Percentiles rank a stretch among this genome's conserved stretches.
Conservation (phyloP, 768 basidiomycete genomes). For the Neoboletus subvelutipes region DNA sequence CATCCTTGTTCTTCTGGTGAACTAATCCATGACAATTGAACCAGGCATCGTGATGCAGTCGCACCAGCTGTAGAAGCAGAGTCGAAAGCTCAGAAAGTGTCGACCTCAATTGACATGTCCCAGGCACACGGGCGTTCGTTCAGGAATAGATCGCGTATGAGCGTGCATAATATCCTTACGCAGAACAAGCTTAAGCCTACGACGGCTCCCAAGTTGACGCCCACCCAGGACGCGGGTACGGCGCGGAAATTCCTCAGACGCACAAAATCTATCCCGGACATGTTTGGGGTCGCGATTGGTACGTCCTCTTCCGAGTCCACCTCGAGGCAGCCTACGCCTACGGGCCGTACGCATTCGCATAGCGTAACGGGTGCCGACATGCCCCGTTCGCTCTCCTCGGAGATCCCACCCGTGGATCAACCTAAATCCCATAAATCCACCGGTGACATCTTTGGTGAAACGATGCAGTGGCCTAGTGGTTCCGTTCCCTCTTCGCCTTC, state of each 20-base stretch:
- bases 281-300: slow-evolving; percentile 30
- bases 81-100: slow-evolving; percentile 33
- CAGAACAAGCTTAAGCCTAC: slow-evolving; percentile 50
- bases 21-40: slow-evolving; percentile 1
- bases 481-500: slow-evolving; percentile 38
- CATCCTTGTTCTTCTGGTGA: background rate
- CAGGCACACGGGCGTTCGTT: slow-evolving; percentile 35
- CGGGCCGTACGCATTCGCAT: slow-evolving; percentile 70
- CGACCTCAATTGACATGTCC: slow-evolving; percentile 35
- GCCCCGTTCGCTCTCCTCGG: slow-evolving; percentile 38
- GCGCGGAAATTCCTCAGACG: slow-evolving; percentile 61
- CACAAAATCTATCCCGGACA: slow-evolving; percentile 72
- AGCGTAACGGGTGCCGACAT: slow-evolving; percentile 75
- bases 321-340: slow-evolving; percentile 30
- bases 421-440: slow-evolving; percentile 28
- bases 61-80: slow-evolving; percentile 62
- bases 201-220: slow-evolving; percentile 20
- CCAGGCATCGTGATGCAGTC: slow-evolving; percentile 58
- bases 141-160: slow-evolving; percentile 64
- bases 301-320: slow-evolving; percentile 32
- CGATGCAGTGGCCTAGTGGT: slow-evolving; percentile 57
- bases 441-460: slow-evolving; percentile 60
- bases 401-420: slow-evolving; percentile 24
- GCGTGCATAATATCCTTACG: slow-evolving; percentile 57
- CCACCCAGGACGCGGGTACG: slow-evolving; percentile 32